phyloP scores from a whole-genome alignment of 768 basidiomycete species.

The Royoungia palumana region DNA sequence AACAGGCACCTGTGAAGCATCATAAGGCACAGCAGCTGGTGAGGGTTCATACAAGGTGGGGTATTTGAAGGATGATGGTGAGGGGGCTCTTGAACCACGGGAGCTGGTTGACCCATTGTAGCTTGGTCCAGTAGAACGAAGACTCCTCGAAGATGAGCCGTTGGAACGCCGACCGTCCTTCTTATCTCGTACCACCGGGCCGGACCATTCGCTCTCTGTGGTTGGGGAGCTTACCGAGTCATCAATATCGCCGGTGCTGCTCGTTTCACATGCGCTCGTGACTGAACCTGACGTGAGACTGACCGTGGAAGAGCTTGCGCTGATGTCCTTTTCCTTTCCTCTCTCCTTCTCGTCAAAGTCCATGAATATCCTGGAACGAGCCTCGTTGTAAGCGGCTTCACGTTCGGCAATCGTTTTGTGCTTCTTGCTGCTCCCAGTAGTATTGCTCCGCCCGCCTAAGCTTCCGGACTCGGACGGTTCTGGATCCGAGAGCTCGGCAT shows the following conservation, averaged over 20 bases:
- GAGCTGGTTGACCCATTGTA: conserved; percentile 60
- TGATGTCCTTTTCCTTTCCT: conserved; percentile 68
- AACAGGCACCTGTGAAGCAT: conserved; percentile 30
- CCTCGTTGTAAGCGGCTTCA: conserved; percentile 86
- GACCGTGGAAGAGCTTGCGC: conserved; percentile 71
- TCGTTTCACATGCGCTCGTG: conserved; percentile 51
- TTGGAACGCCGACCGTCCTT: conserved; percentile 52
- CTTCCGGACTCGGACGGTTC: conserved; percentile 83
- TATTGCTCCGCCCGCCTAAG: conserved; percentile 63
- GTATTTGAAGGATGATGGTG: conserved; percentile 69
- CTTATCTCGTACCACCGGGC: conserved; percentile 52
- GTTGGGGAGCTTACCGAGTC: conserved; percentile 69
- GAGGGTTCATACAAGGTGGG: conserved; percentile 68
- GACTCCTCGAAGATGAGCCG: conserved; percentile 58
- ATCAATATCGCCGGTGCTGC: conserved; percentile 63
- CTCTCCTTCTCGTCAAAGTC: conserved; percentile 69
- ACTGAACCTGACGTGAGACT: conserved; percentile 70
- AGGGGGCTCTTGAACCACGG: conserved; percentile 69
- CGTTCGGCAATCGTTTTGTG: conserved; percentile 80
- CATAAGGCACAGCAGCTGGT: conserved; percentile 28
- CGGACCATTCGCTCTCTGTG: conserved; percentile 83
- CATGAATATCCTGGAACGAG: conserved; percentile 84
- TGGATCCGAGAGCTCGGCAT: conserved; percentile 71
- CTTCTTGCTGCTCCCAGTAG: conserved; percentile 61
- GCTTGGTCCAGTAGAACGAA: conserved; percentile 49